phyloP scores from a whole-genome alignment of 2,329 filamentous ascomycete species.

The Hirsutella thompsonii region DNA sequence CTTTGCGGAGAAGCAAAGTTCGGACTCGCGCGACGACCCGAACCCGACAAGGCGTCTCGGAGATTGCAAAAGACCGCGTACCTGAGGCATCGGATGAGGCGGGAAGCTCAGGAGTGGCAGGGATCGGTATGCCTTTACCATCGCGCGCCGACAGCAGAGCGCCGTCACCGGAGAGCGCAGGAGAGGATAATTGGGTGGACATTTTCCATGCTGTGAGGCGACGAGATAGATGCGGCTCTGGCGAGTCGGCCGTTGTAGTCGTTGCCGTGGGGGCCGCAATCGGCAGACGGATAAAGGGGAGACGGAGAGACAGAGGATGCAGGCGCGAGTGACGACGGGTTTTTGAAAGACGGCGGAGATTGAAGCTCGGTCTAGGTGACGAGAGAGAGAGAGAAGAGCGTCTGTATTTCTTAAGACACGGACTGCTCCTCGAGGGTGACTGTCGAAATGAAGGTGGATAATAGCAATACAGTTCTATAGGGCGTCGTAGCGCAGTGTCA shows the following conservation, averaged over 20 bases:
- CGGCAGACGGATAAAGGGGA: neutral
- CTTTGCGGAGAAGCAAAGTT: neutral
- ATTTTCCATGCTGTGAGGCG: conserved; percentile 22
- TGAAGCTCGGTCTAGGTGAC: too few relatives aligned
- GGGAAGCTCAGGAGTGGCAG: conserved; percentile 11
- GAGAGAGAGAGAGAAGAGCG: too few relatives aligned
- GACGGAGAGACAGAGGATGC: neutral
- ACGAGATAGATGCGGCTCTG: conserved; percentile 7
- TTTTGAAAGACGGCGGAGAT: neutral
- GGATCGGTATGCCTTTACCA: conserved; percentile 12
- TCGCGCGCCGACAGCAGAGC: conserved; percentile 12
- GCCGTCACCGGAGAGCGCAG: conserved; percentile 13
- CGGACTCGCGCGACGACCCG: neutral
- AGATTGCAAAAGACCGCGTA: conserved; percentile 8
- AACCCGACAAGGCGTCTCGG: neutral
- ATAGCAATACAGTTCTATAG: too few relatives aligned
- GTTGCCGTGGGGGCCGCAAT: neutral
- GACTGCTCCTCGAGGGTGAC: too few relatives aligned
- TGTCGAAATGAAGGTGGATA: too few relatives aligned
- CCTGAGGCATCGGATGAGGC: conserved; percentile 16
- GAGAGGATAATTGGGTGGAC: conserved; percentile 16
- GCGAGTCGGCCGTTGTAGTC: neutral
- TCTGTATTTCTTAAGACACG: too few relatives aligned
- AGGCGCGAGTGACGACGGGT: neutral
- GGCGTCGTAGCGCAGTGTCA: too few relatives aligned